These are phyloP conservation scores for Colletotrichum sublineola DNA, from an alignment of 2,329 filamentous ascomycete species.

Conservation along the genomic window DNA sequence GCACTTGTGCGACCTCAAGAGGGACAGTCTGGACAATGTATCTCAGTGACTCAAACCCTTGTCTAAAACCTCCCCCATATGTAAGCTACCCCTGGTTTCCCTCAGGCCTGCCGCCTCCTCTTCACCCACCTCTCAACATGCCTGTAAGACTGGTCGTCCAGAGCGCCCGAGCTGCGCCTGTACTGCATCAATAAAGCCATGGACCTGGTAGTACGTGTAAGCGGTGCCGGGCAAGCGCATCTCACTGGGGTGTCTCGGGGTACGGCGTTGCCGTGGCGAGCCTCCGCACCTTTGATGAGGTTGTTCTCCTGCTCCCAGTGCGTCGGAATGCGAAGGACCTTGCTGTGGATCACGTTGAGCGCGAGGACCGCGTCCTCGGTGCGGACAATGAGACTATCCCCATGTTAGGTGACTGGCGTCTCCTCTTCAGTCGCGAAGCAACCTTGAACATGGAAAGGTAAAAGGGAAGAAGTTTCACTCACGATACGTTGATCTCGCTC, in stretches of 20 bases:
- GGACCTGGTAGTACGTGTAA: constrained; percentile 36
- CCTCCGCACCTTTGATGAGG: constrained; percentile 39
- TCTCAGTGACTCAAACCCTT: no score
- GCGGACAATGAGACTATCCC: constrained; percentile 78
- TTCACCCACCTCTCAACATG: background rate
- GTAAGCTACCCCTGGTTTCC: background rate
- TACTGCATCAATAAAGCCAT: constrained; percentile 35
- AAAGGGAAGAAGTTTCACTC: constrained; percentile 50
- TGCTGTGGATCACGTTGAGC: constrained; percentile 95
- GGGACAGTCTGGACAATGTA: no score
- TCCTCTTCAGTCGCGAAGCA: background rate
- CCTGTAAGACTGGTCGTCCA: background rate
- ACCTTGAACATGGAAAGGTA: no score
- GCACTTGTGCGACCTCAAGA: no score
- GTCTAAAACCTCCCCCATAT: no score
- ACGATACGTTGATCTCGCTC: constrained; percentile 99
- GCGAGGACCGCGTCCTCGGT: constrained; percentile 90
- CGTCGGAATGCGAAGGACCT: constrained; percentile 51
- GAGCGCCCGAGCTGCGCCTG: background rate
- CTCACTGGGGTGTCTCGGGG: background rate
- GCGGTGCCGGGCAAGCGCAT: constrained; percentile 12
- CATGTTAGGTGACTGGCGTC: background rate
- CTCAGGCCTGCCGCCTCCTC: background rate
- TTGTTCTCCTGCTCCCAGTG: constrained; percentile 39
- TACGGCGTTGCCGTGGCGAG: background rate